Conservation (phyloP, 2,329 filamentous ascomycete genomes). For the Fusarium temperatum region DNA sequence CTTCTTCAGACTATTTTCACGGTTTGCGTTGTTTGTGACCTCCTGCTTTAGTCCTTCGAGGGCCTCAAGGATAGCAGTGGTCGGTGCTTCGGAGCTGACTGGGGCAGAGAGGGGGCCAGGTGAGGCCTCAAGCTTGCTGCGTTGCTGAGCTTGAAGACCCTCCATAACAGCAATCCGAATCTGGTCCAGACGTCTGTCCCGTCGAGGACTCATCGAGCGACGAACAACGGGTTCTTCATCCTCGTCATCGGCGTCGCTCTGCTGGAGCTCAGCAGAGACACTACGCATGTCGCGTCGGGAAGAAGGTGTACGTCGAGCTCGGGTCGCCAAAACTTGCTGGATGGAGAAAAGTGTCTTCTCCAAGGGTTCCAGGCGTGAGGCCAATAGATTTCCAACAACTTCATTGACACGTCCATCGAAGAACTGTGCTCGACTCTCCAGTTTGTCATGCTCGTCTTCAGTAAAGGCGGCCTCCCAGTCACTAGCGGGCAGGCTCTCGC, state of each 20-base stretch:
- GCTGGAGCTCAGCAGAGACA: constrained; percentile 72
- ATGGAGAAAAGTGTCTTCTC: constrained; percentile 82
- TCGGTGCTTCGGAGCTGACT: constrained; percentile 17
- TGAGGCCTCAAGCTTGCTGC: constrained; percentile 47
- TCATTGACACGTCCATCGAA: constrained; percentile 92
- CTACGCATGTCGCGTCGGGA: constrained; percentile 70
- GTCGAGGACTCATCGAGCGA: constrained; percentile 79
- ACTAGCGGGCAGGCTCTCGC: constrained; percentile 73
- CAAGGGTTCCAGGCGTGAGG: constrained; percentile 80
- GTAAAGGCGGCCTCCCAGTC: constrained; percentile 93
- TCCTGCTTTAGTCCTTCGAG: constrained; percentile 70
- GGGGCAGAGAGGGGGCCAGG: constrained; percentile 27
- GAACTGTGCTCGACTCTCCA: constrained; percentile 83
- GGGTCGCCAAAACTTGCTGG: constrained; percentile 70
- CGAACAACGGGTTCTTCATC: constrained; percentile 76
- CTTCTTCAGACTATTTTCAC: constrained; percentile 64
- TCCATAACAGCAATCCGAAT: constrained; percentile 79
- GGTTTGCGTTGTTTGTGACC: constrained; percentile 34
- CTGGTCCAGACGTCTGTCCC: constrained; percentile 83
- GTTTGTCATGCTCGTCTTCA: constrained; percentile 83
- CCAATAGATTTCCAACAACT: constrained; percentile 80
- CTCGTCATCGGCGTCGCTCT: constrained; percentile 95
- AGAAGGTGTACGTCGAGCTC: constrained; percentile 64
- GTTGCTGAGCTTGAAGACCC: constrained; percentile 70
- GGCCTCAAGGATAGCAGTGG: constrained; percentile 69